Evolutionary conservation across 495 filamentous ascomycete species (phyloP).

Genomic region (Aspergillus panamensis): DNA sequence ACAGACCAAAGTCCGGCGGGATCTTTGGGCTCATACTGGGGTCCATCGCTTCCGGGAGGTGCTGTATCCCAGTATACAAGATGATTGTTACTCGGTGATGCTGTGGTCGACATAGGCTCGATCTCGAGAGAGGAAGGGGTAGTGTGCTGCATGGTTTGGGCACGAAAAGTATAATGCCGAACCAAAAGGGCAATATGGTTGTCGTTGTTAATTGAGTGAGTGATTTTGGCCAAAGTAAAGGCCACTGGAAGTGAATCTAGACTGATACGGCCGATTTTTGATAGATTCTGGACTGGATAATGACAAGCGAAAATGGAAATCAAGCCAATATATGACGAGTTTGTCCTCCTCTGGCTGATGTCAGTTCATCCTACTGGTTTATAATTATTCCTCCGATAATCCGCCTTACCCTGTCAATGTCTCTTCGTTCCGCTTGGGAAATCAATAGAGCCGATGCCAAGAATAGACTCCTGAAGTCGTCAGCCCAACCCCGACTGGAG

Average conservation of each 20-base stretch:
- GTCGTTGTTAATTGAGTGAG: constrained; percentile 5
- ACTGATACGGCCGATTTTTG: not conserved
- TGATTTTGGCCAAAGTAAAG: not conserved
- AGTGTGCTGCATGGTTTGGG: constrained; percentile 8
- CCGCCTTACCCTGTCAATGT: constrained; percentile 2
- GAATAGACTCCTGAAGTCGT: constrained; percentile 10
- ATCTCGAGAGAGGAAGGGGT: constrained; percentile 7
- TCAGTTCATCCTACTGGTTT: not conserved
- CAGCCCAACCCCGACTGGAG: constrained; percentile 13
- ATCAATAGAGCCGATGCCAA: constrained; percentile 13
- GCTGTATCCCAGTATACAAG: constrained; percentile 19
- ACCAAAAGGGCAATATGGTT: not conserved
- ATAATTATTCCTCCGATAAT: constrained; percentile 1
- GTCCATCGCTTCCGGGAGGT: not conserved
- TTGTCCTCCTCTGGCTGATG: constrained; percentile 6
- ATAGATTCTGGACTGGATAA: constrained; percentile 1
- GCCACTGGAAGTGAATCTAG: not conserved
- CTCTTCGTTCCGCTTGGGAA: not conserved
- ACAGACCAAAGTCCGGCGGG: constrained; percentile 23
- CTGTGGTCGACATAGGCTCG: not conserved
- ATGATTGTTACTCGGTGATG: constrained; percentile 13
- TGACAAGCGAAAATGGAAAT: constrained; percentile 7
- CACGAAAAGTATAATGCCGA: not conserved
- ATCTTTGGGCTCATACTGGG: constrained; percentile 22
- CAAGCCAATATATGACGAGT: constrained; percentile 14